Conservation (phyloP, 2,329 filamentous ascomycete genomes). For the Berkeleyomyces rouxiae region DNA sequence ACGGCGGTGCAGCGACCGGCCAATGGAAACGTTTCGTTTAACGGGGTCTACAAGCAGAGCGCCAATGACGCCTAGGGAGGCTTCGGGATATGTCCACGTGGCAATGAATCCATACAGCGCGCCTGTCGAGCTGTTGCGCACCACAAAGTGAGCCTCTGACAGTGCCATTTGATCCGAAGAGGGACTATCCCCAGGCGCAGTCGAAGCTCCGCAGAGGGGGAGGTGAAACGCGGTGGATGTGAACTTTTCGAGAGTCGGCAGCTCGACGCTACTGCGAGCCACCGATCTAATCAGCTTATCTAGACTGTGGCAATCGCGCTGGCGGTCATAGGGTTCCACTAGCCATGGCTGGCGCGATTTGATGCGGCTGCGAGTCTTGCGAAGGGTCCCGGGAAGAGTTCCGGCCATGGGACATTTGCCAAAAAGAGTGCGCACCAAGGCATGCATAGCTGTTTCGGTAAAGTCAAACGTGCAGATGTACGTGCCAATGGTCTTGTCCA, state of each 20-base stretch:
- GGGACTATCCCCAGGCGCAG: slow-evolving; percentile 23
- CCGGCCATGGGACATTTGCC: slow-evolving; percentile 50
- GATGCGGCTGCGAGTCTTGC: slow-evolving; percentile 71
- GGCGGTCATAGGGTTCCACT: slow-evolving; percentile 71
- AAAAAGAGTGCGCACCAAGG: slow-evolving; percentile 67
- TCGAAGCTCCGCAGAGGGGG: slow-evolving; percentile 16
- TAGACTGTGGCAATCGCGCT: slow-evolving; percentile 56
- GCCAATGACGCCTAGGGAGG: slow-evolving; percentile 57
- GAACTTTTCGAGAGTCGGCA: slow-evolving; percentile 53
- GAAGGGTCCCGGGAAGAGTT: slow-evolving; percentile 54
- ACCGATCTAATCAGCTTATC: slow-evolving; percentile 58
- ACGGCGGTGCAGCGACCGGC: slow-evolving; percentile 72
- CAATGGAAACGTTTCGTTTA: slow-evolving; percentile 77
- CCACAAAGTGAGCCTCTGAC: slow-evolving; percentile 76
- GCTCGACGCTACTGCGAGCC: slow-evolving; percentile 46
- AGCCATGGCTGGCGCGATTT: slow-evolving; percentile 93
- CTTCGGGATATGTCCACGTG: slow-evolving; percentile 53
- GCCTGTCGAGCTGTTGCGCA: slow-evolving; percentile 82
- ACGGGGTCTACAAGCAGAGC: slow-evolving; percentile 79
- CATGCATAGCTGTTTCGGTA: slow-evolving; percentile 77
- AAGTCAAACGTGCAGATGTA: slow-evolving; percentile 96
- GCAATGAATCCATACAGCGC: slow-evolving; percentile 84
- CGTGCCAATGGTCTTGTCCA: slow-evolving; percentile 77
- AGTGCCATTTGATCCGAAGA: slow-evolving; percentile 23
- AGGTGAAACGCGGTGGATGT: slow-evolving; percentile 63